A percentile compares a stretch with the other conserved stretches of the same genome.
phyloP scores from a whole-genome alignment of 305 asterid species.

The Solanum chacoense region DNA sequence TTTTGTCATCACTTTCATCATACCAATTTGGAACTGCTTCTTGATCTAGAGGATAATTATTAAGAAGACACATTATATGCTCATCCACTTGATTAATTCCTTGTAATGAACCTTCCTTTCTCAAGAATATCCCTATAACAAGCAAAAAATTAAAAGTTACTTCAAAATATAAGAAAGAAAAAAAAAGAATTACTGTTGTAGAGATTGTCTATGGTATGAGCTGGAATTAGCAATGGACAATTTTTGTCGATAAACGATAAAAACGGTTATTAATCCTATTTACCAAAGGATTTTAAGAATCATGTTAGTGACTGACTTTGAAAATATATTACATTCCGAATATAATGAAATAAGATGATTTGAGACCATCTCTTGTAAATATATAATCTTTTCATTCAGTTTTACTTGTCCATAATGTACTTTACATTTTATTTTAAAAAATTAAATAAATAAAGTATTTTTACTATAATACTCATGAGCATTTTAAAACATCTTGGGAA shows the following conservation, averaged over 20 bases:
- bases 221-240: not conserved
- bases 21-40: constrained; percentile 49
- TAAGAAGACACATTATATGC: constrained; percentile 45
- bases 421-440: not conserved
- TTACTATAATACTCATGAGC: not conserved
- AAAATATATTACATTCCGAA: not conserved
- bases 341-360: not conserved
- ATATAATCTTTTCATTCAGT: not conserved
- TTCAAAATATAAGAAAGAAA: not conserved
- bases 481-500: not conserved
- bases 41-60: constrained; percentile 33
- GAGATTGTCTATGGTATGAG: not conserved
- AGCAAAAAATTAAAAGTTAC: not conserved
- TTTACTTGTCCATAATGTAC: not conserved
- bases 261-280: not conserved
- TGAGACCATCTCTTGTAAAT: not conserved
- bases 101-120: not conserved
- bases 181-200: not conserved
- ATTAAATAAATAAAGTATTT: not conserved
- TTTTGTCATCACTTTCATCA: constrained; percentile 15
- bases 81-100: constrained; percentile 28
- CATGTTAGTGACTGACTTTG: not conserved
- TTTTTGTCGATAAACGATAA: not conserved
- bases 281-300: not conserved
- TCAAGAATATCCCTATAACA: not conserved